A percentile compares a stretch with the other conserved stretches of the same genome.
phyloP scores from a whole-genome alignment of 805 yeast species.

The Saturnispora besseyi region DNA sequence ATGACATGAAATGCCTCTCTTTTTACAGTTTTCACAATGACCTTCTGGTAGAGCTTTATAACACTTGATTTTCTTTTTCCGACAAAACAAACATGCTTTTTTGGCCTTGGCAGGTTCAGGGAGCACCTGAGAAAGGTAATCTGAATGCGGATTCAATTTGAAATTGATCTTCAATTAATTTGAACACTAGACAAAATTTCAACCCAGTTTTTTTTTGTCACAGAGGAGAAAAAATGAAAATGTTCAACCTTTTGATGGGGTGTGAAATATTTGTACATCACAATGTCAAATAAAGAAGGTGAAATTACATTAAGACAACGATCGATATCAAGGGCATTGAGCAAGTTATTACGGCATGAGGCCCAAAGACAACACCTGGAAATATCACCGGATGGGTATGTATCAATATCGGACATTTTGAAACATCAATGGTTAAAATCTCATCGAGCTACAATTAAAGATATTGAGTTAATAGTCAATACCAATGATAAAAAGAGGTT shows the following conservation, averaged over 20 bases:
- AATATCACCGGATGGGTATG: conserved; percentile 63
- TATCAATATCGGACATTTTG: conserved; percentile 45
- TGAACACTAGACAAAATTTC: background rate
- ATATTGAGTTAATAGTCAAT: conserved; percentile 51
- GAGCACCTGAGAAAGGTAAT: background rate
- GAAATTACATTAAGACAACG: conserved; percentile 5
- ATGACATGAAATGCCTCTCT: conserved; percentile 2
- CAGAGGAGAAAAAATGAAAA: background rate
- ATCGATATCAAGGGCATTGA: conserved; percentile 61
- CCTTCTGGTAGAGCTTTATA: background rate
- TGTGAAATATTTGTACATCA: background rate
- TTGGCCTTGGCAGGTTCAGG: conserved; percentile 8
- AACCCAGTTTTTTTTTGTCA: background rate
- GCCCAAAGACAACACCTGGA: conserved; percentile 59
- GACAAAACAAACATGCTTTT: conserved; percentile 16
- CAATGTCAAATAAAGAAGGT: background rate
- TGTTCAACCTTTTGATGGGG: background rate
- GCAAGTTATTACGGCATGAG: conserved; percentile 79
- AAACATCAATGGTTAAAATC: conserved; percentile 50
- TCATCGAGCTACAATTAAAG: conserved; percentile 44
- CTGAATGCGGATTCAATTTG: background rate
- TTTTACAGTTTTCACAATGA: conserved; percentile 11
- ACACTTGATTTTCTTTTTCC: conserved; percentile 17
- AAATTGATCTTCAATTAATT: background rate
- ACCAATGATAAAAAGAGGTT: conserved; percentile 67